Evolutionary conservation across 2,329 filamentous ascomycete species (phyloP).

Genomic region (Cephalotrichum gorgonifer): DNA sequence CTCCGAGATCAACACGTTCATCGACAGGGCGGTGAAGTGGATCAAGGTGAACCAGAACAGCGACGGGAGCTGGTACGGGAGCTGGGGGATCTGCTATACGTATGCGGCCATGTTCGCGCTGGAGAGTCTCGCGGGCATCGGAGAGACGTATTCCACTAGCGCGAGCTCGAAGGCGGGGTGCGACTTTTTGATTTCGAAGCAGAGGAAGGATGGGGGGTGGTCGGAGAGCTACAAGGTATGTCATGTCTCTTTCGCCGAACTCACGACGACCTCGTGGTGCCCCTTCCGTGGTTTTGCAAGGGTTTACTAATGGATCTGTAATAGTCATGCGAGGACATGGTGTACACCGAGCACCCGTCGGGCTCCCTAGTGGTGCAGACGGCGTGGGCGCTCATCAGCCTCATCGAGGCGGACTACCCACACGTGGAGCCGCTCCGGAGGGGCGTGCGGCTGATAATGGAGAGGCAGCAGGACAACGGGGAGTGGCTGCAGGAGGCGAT

Average conservation of each 20-base stretch:
- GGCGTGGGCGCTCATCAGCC: conserved; percentile 74
- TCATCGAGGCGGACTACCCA: conserved; percentile 77
- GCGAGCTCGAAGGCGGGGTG: conserved; percentile 63
- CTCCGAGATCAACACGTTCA: conserved; percentile 63
- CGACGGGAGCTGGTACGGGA: conserved; percentile 96
- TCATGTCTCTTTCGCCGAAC: background rate
- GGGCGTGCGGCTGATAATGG: conserved; percentile 73
- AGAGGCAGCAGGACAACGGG: conserved; percentile 74
- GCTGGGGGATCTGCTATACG: conserved; percentile 96
- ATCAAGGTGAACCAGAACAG: conserved; percentile 68
- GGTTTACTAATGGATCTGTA: conserved; percentile 9
- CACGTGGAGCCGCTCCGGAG: conserved; percentile 60
- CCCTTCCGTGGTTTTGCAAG: too few species aligned
- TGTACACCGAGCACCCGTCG: conserved; percentile 63
- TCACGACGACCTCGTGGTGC: too few species aligned
- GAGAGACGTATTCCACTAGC: conserved; percentile 72
- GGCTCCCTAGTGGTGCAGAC: conserved; percentile 90
- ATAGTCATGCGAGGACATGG: conserved; percentile 64
- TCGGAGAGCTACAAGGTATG: conserved; percentile 78
- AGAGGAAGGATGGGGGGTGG: conserved; percentile 88
- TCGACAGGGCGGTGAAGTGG: conserved; percentile 65
- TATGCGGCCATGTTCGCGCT: conserved; percentile 96
- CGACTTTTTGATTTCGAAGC: conserved; percentile 74
- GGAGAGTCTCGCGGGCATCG: conserved; percentile 71
- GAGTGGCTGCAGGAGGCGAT: conserved; percentile 95